These are phyloP conservation scores for Talaromyces sp. DNA, from an alignment of 2,329 filamentous ascomycete genomes.

Conservation along the genomic window DNA sequence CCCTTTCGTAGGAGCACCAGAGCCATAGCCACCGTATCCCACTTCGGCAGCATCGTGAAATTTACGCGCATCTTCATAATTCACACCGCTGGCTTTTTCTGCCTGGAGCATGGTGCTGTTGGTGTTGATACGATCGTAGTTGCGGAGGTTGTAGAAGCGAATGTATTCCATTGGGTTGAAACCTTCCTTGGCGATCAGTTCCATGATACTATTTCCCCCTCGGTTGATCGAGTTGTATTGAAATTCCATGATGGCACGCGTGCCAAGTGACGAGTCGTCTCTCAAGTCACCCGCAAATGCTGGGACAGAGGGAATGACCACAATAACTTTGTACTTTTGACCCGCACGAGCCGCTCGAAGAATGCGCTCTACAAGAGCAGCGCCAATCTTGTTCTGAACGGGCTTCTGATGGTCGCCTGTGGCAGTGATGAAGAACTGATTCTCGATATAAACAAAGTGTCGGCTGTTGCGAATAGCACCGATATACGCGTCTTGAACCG, in stretches of 20 bases:
- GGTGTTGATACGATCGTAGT: slow-evolving; percentile 81
- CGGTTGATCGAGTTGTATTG: slow-evolving; percentile 96
- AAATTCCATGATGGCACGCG: slow-evolving; percentile 95
- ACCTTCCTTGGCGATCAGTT: slow-evolving; percentile 67
- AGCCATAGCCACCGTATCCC: slow-evolving; percentile 43
- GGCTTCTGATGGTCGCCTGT: slow-evolving; percentile 81
- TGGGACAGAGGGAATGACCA: slow-evolving; percentile 84
- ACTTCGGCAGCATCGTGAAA: slow-evolving; percentile 46
- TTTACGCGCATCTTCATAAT: slow-evolving; percentile 44
- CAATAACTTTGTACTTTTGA: slow-evolving; percentile 85
- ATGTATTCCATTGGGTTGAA: slow-evolving; percentile 79
- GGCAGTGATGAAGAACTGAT: slow-evolving; percentile 97
- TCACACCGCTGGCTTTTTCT: slow-evolving; percentile 42
- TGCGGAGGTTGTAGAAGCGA: slow-evolving; percentile 90
- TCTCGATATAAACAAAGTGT: slow-evolving; percentile 96
- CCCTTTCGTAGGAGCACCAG: slow-evolving; percentile 30
- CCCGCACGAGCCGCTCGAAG: slow-evolving; percentile 74
- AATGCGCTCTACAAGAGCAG: slow-evolving; percentile 85
- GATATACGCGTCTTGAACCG: slow-evolving; percentile 77
- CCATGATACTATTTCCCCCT: slow-evolving; percentile 87
- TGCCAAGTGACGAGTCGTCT: slow-evolving; percentile 78
- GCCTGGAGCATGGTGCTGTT: slow-evolving; percentile 34
- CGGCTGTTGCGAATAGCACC: slow-evolving; percentile 82
- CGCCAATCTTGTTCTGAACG: slow-evolving; percentile 86
- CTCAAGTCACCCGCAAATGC: slow-evolving; percentile 90